Conservation (phyloP, 1,139 yeast species). For the Schwanniomyces etchellsii region DNA sequence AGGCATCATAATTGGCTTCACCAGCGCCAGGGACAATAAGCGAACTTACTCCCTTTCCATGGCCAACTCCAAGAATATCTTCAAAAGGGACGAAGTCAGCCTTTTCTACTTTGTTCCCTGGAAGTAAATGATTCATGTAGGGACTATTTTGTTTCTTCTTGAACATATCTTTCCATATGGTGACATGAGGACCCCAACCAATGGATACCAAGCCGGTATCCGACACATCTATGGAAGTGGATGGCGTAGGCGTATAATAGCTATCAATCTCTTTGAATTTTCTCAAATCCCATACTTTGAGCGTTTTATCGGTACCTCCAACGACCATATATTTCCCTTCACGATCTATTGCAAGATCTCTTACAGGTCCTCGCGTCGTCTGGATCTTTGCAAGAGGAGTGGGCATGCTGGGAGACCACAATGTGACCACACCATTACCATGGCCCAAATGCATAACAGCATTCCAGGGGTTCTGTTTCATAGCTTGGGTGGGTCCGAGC, state of each 20-base stretch:
- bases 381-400: conserved; percentile 82
- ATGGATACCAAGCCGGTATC: conserved; percentile 85
- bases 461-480: conserved; percentile 93
- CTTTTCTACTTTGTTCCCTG: conserved; percentile 69
- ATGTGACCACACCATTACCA: conserved; percentile 83
- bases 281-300: conserved; percentile 93
- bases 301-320: conserved; percentile 77
- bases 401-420: conserved; percentile 91
- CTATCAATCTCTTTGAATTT: conserved; percentile 72
- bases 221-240: conserved; percentile 71
- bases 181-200: conserved; percentile 93
- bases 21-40: conserved; percentile 94
- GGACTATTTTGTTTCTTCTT: conserved; percentile 62
- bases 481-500: conserved; percentile 82
- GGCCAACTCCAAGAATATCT: conserved; percentile 90
- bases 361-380: conserved; percentile 79
- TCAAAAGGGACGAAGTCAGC: conserved; percentile 87
- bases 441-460: conserved; percentile 95
- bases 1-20: conserved; percentile 95
- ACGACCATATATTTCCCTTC: conserved; percentile 94
- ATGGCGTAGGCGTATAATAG: conserved; percentile 81
- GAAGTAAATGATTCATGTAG: conserved; percentile 84
- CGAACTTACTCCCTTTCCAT: conserved; percentile 69
- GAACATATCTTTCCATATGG: conserved; percentile 77
- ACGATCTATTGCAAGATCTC: conserved; percentile 82